Evolutionary conservation across 1,139 yeast species (phyloP), one percentile per base, ranked within the genome.

Genomic region (Meyerozyma guilliermondii): DNA sequence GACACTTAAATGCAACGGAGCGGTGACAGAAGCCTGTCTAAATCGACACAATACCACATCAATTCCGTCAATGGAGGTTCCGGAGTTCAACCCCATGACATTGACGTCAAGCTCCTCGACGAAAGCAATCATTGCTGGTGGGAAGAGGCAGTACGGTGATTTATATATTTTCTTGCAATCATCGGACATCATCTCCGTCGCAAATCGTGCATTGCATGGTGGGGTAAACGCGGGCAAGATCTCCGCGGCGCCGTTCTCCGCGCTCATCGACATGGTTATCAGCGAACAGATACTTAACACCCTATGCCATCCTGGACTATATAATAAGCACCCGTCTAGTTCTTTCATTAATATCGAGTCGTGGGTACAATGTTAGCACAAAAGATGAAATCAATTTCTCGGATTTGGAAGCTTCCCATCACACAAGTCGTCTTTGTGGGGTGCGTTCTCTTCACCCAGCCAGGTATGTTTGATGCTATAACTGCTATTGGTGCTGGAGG

Each of bases 31-130:
- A 6, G 24, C 29, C 36, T 45, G 47, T 34, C 37, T 43, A 39
- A 46, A 43, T 14, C 46, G 42, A 34, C 50, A 46, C 16, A 46
- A 38, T 3, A 44, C 50, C 16, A 45, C 41, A 35, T 48, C 51
- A 30, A 48, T 48, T 20, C 50, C 51, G 39, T 48, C 49, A 40
- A 48, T 43, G 5, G 49, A 44, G 1, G 50, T 47, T 5, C 51
- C 50, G 3, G 45, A 42, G 33, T 47, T 46, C 42, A 45, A 40
- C 16, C 50, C 50, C 33, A 47, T 27, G 11, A 47, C 50, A 23
- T 40, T 46, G 30, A 48, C 14, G 30, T 45, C 41, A 9, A 45
- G 38, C 18, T 16, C 20, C 8, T 36, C 28, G 13, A 10, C 13
- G 13, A 22, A 26, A 36, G 27, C 39, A 14, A 36, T 16, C 16